Evolutionary conservation across 306 rosid species (phyloP), one percentile per base, ranked within the genome.

Genomic region (Cajanus cajan): DNA sequence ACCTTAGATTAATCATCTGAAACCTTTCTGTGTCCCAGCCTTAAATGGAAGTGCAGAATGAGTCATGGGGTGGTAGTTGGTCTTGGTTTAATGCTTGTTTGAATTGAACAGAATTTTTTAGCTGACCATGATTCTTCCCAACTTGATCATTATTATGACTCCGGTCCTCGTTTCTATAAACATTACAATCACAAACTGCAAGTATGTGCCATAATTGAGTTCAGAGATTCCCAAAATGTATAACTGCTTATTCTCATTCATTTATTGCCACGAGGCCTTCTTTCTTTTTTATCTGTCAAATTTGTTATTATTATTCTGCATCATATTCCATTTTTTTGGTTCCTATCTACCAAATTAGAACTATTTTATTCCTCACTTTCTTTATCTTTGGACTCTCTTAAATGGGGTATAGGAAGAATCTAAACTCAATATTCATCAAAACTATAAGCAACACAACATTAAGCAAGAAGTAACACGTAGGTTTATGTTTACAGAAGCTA

Each of bases 131-230:
- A 41, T 62, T 78, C 41, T 65, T 84, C 65, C 67, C 68, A 43
- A n/a, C 25, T 14, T 52, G 34, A 55, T 78, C 45, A 19, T 52
- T 43, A 68, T 45, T 59, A 82, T 44, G 76, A 79, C 12, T 8
- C 83, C 44, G 67, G 87, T 84, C 79, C 86, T 84, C 44, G 76
- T 90, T 84, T 73, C 93, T 82, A 81, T 7, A 90, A 81, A 81
- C 81, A 87, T 67, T 64, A 76, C 76, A 74, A 83, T 83, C 82
- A 81, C 80, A 83, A 52, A 68, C 75, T 71, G 74, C 43, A 55
- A 82, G 68, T 71, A 41, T 59, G 21, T 74, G 76, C n/a, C 85
- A 87, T 85, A 75, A 82, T 86, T 85, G 79, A 77, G 70, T 45
- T 54, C 83, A 6, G 66, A 68, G 73, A 70, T 79, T 81, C 78